These are phyloP conservation scores for Prunus mongolica DNA, from an alignment of 306 rosid genomes.

Conservation along the genomic window DNA sequence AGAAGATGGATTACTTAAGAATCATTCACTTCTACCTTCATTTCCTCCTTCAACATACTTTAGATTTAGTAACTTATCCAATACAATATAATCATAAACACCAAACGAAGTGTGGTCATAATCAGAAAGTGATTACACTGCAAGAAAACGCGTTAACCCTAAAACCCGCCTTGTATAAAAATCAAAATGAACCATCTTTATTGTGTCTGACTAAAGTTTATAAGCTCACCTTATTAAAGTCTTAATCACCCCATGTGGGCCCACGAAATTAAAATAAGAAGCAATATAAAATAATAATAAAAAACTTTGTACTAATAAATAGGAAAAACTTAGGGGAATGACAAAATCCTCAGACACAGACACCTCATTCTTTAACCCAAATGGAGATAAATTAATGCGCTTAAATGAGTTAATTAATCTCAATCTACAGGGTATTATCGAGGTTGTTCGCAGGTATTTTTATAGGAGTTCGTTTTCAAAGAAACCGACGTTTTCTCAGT, in stretches of 20 bases:
- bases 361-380: conserved; percentile 5
- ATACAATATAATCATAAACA: no score
- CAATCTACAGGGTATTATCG: conserved; percentile 14
- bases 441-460: conserved; percentile 31
- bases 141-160: not conserved
- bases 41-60: no score
- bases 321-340: conserved; percentile 7
- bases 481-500: conserved; percentile 23
- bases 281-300: not conserved
- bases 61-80: no score
- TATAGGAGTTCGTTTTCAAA: conserved; percentile 33
- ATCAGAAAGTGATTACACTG: not conserved
- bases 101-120: no score
- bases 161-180: not conserved
- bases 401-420: not conserved
- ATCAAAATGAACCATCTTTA: not conserved
- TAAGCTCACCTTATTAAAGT: not conserved
- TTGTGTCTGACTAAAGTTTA: conserved; percentile 8
- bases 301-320: conserved; percentile 1
- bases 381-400: not conserved
- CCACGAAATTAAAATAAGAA: not conserved
- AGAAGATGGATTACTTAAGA: no score
- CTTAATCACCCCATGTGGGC: conserved; percentile 1
- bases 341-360: conserved; percentile 16
- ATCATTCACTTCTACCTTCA: no score